Percentiles rank a stretch among this genome's conserved stretches.
These are phyloP conservation scores for Leccinellum rugosiceps DNA, from an alignment of 768 basidiomycete species.

Conservation along the genomic window DNA sequence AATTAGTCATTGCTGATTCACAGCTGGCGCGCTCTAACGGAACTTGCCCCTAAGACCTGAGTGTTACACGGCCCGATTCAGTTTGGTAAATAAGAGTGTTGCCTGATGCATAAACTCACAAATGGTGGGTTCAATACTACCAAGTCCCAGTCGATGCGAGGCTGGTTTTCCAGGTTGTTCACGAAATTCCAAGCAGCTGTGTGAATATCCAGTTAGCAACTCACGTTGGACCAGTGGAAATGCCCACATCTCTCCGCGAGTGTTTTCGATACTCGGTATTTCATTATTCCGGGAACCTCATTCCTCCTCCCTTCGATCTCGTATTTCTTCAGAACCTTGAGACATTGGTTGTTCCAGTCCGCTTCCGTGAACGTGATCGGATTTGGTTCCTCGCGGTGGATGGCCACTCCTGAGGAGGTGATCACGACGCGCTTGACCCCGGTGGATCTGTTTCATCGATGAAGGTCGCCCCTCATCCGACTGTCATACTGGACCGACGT, in stretches of 20 bases:
- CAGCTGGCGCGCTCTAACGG: too few species aligned
- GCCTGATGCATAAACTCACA: constrained; percentile 19
- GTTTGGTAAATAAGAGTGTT: too few species aligned
- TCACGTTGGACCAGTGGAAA: background rate
- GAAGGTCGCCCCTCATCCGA: background rate
- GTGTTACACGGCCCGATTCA: background rate
- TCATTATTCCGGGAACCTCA: constrained; percentile 34
- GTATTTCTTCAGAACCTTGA: constrained; percentile 39
- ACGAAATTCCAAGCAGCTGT: constrained; percentile 26
- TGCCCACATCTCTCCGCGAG: constrained; percentile 56
- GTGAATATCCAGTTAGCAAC: too few species aligned
- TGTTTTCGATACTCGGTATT: constrained; percentile 64
- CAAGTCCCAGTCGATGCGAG: too few species aligned
- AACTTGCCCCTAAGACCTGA: too few species aligned
- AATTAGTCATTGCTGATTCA: too few species aligned
- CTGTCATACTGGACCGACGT: constrained; percentile 1
- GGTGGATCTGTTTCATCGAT: constrained; percentile 24
- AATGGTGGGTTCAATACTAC: constrained; percentile 26
- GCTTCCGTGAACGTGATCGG: constrained; percentile 41
- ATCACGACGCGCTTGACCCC: constrained; percentile 65
- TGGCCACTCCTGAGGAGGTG: constrained; percentile 58
- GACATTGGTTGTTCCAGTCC: constrained; percentile 37
- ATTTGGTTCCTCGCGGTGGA: constrained; percentile 32
- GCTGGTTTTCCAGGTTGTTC: constrained; percentile 27
- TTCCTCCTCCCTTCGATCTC: constrained; percentile 44